Evolutionary conservation across 176 grass and related monocot species (phyloP), one percentile per base, ranked within the genome.

Genomic region (Oryza longistaminata): DNA sequence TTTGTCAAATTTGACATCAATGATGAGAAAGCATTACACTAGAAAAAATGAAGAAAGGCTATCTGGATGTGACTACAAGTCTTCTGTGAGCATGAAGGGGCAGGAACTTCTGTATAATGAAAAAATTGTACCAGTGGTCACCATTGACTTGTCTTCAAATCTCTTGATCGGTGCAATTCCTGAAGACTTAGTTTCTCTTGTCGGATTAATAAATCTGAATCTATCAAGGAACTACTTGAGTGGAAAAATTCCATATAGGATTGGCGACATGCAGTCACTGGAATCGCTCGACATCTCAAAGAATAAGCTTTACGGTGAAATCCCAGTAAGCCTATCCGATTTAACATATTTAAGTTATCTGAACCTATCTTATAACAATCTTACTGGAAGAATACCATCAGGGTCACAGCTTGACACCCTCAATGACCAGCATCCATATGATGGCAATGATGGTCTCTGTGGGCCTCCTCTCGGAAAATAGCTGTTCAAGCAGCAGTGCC

Each of bases 231-330:
- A 87, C 43, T 11, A 22, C 16, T 48, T 89, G 0, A 77, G 4
- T 0, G 72, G 83, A 24, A 58, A 48, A 22, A 71, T 71, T 10
- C 69, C 69, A 22, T 50, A 15, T 15, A 50, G 1, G 48, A 89
- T 85, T 44, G 82, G 82, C 5, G 16, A 4, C 1, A 74, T 89
- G 72, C 3, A 19, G 14, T 85, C 55, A 19, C 71, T 89, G 34
- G 76, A 89, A 49, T 89, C 87, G 22, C 66, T 89, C 2, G 87
- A 89, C 16, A 44, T 89, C 24, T 85, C 68, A 8, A 79, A 7
- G 2, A 89, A 85, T 25, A 43, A 81, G 24, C 43, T 89, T 15
- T 70, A 7, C 5, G 82, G 76, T 11, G n/a, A 10, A 29, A 85
- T 89, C 42, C 82, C 82, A 12, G 0, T 21, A 11, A 42, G 25